Evolutionary conservation across 129 eudicot genomes (phyloP).

Genomic region (Flaveria ramosissima): DNA sequence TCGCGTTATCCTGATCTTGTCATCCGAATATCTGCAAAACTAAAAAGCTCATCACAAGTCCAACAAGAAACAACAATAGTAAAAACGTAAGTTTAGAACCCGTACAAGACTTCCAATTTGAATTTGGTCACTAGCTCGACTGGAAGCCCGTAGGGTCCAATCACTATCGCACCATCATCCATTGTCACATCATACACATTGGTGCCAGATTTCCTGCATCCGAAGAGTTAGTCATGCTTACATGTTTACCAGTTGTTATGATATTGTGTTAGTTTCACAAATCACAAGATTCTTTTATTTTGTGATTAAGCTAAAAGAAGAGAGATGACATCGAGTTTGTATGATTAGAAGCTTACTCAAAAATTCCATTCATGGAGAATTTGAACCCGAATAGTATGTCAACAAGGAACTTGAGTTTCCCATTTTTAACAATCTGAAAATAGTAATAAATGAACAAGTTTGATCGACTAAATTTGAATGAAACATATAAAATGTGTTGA

Average conservation of each 20-base stretch:
- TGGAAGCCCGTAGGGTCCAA: conserved; percentile 81
- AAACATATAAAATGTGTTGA: conserved; percentile 9
- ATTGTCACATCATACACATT: conserved; percentile 67
- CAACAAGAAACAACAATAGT: background rate
- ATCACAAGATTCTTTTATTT: conserved; percentile 8
- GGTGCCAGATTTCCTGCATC: conserved; percentile 60
- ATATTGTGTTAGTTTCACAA: background rate
- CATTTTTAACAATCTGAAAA: conserved; percentile 68
- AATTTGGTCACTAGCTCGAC: conserved; percentile 69
- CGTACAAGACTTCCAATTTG: conserved; percentile 77
- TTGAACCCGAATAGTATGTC: conserved; percentile 70
- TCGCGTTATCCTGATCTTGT: conserved; percentile 69
- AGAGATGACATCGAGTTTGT: background rate
- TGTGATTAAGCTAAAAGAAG: background rate
- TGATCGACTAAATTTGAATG: background rate
- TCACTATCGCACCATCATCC: conserved; percentile 92
- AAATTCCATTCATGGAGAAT: conserved; percentile 90
- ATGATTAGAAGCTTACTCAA: conserved; percentile 48
- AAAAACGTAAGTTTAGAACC: background rate
- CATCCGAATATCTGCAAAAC: conserved; percentile 71
- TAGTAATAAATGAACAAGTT: background rate
- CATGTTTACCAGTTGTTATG: conserved; percentile 8
- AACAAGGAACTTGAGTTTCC: conserved; percentile 74
- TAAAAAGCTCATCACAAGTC: background rate
- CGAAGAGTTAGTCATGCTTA: background rate